phyloP scores from a whole-genome alignment of 2,329 filamentous ascomycete species.

The Penicillium sp. region DNA sequence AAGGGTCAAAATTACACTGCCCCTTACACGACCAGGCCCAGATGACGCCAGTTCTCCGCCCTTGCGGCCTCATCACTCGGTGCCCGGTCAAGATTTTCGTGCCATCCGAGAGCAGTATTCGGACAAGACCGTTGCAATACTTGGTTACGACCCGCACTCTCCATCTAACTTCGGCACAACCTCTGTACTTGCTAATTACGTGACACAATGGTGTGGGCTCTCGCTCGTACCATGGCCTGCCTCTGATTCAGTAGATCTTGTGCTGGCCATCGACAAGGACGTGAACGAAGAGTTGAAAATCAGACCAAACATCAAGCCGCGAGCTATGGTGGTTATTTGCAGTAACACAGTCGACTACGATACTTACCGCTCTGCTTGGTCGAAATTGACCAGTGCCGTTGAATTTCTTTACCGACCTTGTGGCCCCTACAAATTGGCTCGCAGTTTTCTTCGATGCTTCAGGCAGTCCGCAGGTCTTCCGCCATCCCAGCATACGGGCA shows the following conservation, averaged over 20 bases:
- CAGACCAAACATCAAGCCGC: conserved; percentile 18
- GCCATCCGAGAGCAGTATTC: conserved; percentile 24
- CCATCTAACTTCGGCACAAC: conserved; percentile 20
- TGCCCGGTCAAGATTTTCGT: conserved; percentile 21
- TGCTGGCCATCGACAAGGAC: conserved; percentile 31
- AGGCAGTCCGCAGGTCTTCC: conserved; percentile 16
- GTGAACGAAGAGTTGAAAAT: conserved; percentile 21
- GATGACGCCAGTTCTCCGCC: conserved; percentile 22
- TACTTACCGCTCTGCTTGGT: conserved; percentile 24
- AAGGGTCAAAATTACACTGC: conserved; percentile 49
- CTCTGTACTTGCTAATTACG: conserved; percentile 26
- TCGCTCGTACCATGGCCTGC: conserved; percentile 28
- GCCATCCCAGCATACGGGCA: neutral
- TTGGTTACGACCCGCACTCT: conserved; percentile 23
- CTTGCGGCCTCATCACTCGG: conserved; percentile 20
- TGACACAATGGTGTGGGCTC: conserved; percentile 36
- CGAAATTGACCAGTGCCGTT: conserved; percentile 28
- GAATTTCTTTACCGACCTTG: conserved; percentile 38
- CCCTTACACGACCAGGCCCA: conserved; percentile 31
- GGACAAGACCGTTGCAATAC: conserved; percentile 26
- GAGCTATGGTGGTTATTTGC: conserved; percentile 36
- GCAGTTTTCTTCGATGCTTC: conserved; percentile 30
- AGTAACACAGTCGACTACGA: conserved; percentile 34
- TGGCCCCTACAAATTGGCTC: conserved; percentile 40
- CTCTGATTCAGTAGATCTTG: conserved; percentile 29